Evolutionary conservation across 768 basidiomycete genomes (phyloP).

Genomic region (Saitozyma sp.): DNA sequence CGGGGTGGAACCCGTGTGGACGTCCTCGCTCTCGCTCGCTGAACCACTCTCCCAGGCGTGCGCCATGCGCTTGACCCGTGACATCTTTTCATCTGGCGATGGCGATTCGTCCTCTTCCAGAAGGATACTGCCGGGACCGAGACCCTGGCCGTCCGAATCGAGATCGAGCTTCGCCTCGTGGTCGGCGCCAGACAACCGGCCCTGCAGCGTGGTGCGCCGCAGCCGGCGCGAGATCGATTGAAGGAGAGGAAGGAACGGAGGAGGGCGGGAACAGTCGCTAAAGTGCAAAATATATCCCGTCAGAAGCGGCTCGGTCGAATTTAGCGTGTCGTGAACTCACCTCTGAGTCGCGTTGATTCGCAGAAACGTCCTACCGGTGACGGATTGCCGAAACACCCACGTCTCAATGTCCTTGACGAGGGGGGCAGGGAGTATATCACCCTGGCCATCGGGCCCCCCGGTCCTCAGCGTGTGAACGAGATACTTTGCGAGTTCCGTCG

Average conservation of each 20-base stretch:
- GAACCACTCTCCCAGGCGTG: slow-evolving; percentile 30
- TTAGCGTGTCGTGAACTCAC: slow-evolving; percentile 3
- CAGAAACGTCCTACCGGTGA: slow-evolving; percentile 36
- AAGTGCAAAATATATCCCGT: neutral
- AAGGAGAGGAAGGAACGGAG: slow-evolving; percentile 43
- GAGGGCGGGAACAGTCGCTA: slow-evolving; percentile 24
- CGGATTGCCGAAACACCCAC: slow-evolving; percentile 40
- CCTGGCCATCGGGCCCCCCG: slow-evolving; percentile 32
- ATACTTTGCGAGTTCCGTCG: slow-evolving; percentile 39
- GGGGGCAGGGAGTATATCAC: slow-evolving; percentile 32
- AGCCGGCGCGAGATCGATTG: slow-evolving; percentile 38
- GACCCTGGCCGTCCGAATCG: neutral
- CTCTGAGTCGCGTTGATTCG: slow-evolving; percentile 14
- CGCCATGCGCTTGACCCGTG: slow-evolving; percentile 38
- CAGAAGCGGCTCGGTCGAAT: slow-evolving; percentile 33
- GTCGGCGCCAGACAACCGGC: slow-evolving; percentile 14
- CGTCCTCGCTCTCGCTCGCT: slow-evolving; percentile 29
- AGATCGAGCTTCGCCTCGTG: neutral
- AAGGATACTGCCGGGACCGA: slow-evolving; percentile 19
- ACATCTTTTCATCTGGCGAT: slow-evolving; percentile 13
- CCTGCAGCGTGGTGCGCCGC: slow-evolving; percentile 31
- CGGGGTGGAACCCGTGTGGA: slow-evolving; percentile 3
- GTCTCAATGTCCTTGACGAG: slow-evolving; percentile 45
- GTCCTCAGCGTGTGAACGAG: slow-evolving; percentile 34
- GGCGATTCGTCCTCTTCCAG: slow-evolving; percentile 37